Percentiles rank a stretch among this genome's conserved stretches.
phyloP scores from a whole-genome alignment of 169 alveolate species.

The Cryptosporidium canis region DNA sequence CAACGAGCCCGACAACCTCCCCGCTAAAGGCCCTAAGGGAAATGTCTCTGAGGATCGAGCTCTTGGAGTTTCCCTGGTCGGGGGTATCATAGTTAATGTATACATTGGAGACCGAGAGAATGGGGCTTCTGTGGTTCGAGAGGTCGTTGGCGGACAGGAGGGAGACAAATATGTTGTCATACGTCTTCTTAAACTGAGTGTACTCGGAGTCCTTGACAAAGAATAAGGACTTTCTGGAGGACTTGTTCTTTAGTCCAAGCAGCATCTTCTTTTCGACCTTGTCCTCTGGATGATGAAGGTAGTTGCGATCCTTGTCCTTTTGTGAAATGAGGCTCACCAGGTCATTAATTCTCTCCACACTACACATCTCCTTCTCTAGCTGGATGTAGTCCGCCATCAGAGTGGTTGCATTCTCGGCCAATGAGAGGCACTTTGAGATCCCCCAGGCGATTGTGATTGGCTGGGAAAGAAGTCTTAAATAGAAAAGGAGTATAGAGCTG shows the following conservation, averaged over 20 bases:
- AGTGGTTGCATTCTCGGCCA: constrained; percentile 63
- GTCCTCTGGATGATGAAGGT: neutral
- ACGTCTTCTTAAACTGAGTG: neutral
- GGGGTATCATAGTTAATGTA: constrained; percentile 10
- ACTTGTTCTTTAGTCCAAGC: neutral
- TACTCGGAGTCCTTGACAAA: neutral
- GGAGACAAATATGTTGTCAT: constrained; percentile 15
- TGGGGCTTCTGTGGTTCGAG: constrained; percentile 26
- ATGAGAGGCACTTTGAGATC: constrained; percentile 56
- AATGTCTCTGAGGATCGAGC: constrained; percentile 14
- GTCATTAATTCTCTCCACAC: constrained; percentile 52
- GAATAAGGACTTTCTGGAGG: neutral
- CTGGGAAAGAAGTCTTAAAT: constrained; percentile 27
- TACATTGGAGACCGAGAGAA: constrained; percentile 17
- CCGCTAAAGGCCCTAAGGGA: constrained; percentile 74
- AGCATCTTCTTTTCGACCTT: constrained; percentile 18
- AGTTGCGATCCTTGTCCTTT: constrained; percentile 13
- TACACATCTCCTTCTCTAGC: constrained; percentile 65
- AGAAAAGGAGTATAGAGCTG: neutral
- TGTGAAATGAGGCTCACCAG: neutral
- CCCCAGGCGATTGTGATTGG: constrained; percentile 66
- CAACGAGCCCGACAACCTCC: constrained; percentile 84
- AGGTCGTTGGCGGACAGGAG: constrained; percentile 14
- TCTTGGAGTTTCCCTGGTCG: neutral
- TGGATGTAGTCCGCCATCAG: constrained; percentile 50